Conservation (phyloP, 139 green algal genomes). For the Haematococcus lacustris region DNA sequence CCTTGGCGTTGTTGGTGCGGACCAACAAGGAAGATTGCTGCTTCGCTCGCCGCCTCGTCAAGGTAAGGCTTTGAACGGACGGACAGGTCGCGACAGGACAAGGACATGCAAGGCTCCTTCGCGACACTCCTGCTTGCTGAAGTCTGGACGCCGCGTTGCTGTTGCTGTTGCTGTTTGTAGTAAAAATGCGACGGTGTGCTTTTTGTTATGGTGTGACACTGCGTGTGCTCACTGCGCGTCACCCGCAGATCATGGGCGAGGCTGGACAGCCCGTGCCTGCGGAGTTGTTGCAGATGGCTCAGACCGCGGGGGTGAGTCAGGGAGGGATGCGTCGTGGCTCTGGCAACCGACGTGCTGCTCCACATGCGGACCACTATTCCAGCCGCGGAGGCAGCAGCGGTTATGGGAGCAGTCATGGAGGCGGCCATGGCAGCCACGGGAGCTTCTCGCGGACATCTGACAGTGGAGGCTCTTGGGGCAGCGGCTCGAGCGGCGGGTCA, state of each 20-base stretch:
- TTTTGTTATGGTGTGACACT: background rate
- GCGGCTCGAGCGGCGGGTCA: no score
- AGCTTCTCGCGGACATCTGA: no score
- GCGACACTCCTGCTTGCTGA: background rate
- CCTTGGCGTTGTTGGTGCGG: conserved; percentile 6
- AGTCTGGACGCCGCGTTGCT: background rate
- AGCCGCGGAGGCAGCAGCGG: background rate
- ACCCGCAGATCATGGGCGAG: background rate
- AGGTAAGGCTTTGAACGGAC: background rate
- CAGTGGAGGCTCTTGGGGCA: no score
- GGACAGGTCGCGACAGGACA: background rate
- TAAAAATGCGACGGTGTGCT: background rate
- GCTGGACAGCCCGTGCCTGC: background rate
- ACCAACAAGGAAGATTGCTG: background rate
- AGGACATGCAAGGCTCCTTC: background rate
- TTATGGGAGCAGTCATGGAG: background rate
- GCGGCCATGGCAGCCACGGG: background rate
- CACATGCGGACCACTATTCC: background rate
- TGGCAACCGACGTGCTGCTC: no score
- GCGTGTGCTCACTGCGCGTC: background rate
- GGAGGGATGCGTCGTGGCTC: background rate
- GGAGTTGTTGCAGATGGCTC: background rate
- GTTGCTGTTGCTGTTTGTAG: background rate
- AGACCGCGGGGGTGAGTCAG: background rate
- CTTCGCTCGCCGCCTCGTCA: background rate